Conservation (phyloP, 2,329 filamentous ascomycete species). For the Curvularia lunata region DNA sequence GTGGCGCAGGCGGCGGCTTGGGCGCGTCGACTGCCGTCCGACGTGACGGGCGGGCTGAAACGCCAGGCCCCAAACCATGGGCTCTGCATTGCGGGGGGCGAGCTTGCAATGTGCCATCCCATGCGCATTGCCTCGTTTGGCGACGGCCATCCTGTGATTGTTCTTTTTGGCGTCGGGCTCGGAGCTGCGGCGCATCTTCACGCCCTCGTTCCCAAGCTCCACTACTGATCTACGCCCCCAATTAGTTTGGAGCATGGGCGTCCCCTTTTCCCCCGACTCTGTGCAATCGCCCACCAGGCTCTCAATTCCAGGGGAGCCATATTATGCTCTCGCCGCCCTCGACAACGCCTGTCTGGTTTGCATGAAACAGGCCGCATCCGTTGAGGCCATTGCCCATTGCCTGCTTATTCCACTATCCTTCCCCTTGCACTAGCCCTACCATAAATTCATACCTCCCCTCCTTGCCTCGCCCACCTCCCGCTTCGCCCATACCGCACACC, state of each 20-base stretch:
- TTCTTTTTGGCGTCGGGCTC: slow-evolving; percentile 13
- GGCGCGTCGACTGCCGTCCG: not conserved
- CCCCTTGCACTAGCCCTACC: slow-evolving; percentile 14
- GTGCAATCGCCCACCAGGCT: slow-evolving; percentile 23
- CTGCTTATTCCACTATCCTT: slow-evolving; percentile 2
- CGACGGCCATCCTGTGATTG: not conserved
- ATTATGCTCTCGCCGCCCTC: slow-evolving; percentile 36
- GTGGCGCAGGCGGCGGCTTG: too few species aligned
- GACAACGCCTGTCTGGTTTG: slow-evolving; percentile 21
- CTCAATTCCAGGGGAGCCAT: slow-evolving; percentile 28
- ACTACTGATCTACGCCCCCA: slow-evolving; percentile 27
- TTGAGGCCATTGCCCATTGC: slow-evolving; percentile 21
- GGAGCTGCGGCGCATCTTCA: slow-evolving; percentile 16
- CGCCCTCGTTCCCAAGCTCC: slow-evolving; percentile 15
- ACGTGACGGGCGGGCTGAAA: not conserved
- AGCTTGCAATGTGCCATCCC: not conserved
- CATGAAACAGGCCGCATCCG: slow-evolving; percentile 37
- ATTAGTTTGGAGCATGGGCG: slow-evolving; percentile 21
- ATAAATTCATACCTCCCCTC: slow-evolving; percentile 13
- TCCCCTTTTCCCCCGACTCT: slow-evolving; percentile 38
- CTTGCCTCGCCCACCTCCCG: slow-evolving; percentile 7
- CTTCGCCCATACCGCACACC: slow-evolving; percentile 8
- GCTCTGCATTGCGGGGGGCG: not conserved
- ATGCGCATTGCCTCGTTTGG: not conserved
- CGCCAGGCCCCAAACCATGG: not conserved